phyloP scores from a whole-genome alignment of 2,329 filamentous ascomycete species.

The Ceratocystis albifundus region DNA sequence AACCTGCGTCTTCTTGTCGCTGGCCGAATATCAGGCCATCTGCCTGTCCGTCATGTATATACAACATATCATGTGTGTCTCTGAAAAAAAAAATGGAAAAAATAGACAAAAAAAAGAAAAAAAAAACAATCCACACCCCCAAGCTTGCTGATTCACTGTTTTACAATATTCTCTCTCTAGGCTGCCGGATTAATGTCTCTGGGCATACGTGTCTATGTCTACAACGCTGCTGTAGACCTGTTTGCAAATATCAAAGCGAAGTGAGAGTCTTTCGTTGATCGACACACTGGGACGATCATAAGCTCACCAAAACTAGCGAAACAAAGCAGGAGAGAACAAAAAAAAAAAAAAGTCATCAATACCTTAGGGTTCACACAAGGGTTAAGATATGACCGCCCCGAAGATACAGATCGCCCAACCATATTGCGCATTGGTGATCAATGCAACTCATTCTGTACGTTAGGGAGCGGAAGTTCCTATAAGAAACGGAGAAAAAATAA shows the following conservation, averaged over 20 bases:
- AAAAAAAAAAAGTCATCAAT: too few relatives aligned
- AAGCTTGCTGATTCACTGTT: too few relatives aligned
- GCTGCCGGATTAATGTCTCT: too few relatives aligned
- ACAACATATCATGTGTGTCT: too few relatives aligned
- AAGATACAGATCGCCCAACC: neutral
- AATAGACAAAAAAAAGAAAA: too few relatives aligned
- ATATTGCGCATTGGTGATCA: neutral
- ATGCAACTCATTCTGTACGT: neutral
- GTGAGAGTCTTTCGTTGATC: neutral
- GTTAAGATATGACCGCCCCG: neutral
- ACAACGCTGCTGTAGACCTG: neutral
- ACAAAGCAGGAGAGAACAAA: neutral
- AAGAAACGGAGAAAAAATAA: slow-evolving; percentile 11
- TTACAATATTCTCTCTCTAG: too few relatives aligned
- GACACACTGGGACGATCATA: slow-evolving; percentile 1
- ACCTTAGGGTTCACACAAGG: neutral
- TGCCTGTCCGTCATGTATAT: too few relatives aligned
- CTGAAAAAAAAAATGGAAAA: neutral
- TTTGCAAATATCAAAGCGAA: neutral
- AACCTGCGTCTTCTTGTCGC: too few relatives aligned
- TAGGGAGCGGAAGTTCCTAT: neutral
- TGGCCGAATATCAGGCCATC: too few relatives aligned
- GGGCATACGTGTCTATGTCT: too few relatives aligned
- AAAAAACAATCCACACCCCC: too few relatives aligned
- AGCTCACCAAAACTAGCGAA: neutral